A percentile compares a stretch with the other conserved stretches of the same genome.
These are phyloP conservation scores for Biancaea sappan DNA, from an alignment of 306 rosid genomes.

Conservation along the genomic window DNA sequence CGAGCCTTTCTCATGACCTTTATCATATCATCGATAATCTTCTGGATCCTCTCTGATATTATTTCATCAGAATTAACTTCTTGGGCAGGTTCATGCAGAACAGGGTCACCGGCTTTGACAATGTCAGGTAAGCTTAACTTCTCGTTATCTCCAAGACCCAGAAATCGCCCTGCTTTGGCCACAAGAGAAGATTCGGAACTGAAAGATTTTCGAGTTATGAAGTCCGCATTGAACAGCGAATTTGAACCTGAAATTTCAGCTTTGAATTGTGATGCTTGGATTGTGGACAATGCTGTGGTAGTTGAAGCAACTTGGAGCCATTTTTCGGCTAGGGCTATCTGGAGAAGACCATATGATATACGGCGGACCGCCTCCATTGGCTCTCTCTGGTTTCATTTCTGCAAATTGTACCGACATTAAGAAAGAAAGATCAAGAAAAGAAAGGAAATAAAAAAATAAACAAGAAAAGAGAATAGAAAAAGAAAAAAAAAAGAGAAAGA, in stretches of 20 bases:
- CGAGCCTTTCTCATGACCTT: conserved; percentile 79
- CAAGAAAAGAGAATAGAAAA: too few species aligned
- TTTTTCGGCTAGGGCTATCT: conserved; percentile 32
- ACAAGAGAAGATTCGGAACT: conserved; percentile 40
- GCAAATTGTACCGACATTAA: background rate
- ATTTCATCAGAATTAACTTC: conserved; percentile 64
- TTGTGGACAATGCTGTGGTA: conserved; percentile 30
- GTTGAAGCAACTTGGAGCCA: conserved; percentile 12
- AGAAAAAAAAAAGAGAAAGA: too few species aligned
- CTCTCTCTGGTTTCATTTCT: background rate
- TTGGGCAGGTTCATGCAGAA: conserved; percentile 81
- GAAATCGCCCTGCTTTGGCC: conserved; percentile 80
- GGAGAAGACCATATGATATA: conserved; percentile 46
- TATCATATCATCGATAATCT: conserved; percentile 85
- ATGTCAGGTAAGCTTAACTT: conserved; percentile 58
- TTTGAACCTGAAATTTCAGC: too few species aligned
- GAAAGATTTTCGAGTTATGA: conserved; percentile 26
- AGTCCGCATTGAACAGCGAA: conserved; percentile 18
- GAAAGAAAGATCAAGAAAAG: too few species aligned
- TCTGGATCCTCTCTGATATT: conserved; percentile 74
- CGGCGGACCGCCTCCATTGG: conserved; percentile 61
- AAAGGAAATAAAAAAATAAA: too few species aligned
- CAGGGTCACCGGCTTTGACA: conserved; percentile 95
- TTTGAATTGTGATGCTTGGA: background rate
- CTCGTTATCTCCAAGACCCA: conserved; percentile 66